Evolutionary conservation across 108 stramenopile species (phyloP).

Genomic region (Cyclostephanos tholiformis): DNA sequence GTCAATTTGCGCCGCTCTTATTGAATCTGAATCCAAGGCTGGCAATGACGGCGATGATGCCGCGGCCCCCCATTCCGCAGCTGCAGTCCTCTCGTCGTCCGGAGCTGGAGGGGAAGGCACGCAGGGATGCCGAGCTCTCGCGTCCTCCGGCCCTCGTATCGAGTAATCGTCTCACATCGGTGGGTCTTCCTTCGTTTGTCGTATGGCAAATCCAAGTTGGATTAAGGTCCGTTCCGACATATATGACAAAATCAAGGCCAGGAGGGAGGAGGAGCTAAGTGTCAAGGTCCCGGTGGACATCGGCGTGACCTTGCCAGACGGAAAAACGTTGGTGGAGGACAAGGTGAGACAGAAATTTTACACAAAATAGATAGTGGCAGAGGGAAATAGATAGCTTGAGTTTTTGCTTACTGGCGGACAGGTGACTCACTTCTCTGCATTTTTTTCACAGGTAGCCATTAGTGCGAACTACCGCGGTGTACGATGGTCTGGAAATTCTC

Average conservation of each 20-base stretch:
- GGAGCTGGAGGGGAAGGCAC: conserved; percentile 25
- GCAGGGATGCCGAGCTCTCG: conserved; percentile 84
- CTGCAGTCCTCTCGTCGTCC: not conserved
- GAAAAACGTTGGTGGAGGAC: conserved; percentile 62
- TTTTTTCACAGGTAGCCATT: no score
- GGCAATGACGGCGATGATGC: conserved; percentile 10
- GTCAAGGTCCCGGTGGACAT: conserved; percentile 82
- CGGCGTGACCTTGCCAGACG: conserved; percentile 95
- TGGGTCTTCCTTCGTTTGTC: conserved; percentile 71
- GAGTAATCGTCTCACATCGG: conserved; percentile 67
- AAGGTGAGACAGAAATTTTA: no score
- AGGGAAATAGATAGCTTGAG: no score
- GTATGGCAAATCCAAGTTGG: conserved; percentile 70
- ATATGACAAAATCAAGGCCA: conserved; percentile 63
- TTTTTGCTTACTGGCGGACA: not conserved
- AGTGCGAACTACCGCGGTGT: no score
- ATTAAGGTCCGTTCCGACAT: conserved; percentile 62
- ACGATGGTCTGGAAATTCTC: no score
- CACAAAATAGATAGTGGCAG: not conserved
- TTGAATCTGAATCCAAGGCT: conserved; percentile 43
- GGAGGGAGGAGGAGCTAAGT: conserved; percentile 63
- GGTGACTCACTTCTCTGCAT: not conserved
- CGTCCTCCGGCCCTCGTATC: conserved; percentile 79
- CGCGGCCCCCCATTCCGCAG: not conserved
- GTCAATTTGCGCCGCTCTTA: conserved; percentile 42